Conservation (phyloP, 257 asterid genomes). For the Solanum verrucosum region DNA sequence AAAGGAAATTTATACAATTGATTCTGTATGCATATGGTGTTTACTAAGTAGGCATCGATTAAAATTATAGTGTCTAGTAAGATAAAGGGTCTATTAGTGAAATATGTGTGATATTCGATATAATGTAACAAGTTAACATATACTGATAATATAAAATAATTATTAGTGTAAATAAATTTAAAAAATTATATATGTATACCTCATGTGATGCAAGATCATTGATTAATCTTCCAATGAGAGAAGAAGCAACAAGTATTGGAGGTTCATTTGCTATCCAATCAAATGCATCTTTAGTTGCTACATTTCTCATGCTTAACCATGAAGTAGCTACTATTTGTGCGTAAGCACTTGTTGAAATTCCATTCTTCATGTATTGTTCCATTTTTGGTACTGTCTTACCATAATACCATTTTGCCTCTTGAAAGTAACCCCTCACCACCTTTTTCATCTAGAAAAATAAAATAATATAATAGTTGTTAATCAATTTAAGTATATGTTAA, state of each 20-base stretch:
- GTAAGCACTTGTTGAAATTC: neutral
- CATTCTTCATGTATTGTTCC: neutral
- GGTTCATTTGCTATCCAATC: neutral
- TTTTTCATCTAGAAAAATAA: neutral
- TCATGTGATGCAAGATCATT: neutral
- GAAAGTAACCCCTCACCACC: neutral
- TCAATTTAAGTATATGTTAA: neutral
- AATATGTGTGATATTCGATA: no score
- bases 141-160: no score
- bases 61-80: no score
- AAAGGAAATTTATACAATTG: no score
- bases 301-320: neutral
- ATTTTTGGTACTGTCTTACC: neutral
- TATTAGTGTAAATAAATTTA: no score
- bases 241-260: neutral
- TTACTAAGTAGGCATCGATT: no score
- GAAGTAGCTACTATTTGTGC: no score
- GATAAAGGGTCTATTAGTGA: no score
- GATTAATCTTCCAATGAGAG: neutral
- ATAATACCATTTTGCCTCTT: neutral
- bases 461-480: no score
- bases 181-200: neutral
- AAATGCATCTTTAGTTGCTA: neutral
- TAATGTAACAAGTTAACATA: no score
- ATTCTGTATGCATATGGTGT: no score